These are phyloP conservation scores for Plectosphaerella cucumerina DNA, from an alignment of 2,329 filamentous ascomycete species.

Conservation along the genomic window DNA sequence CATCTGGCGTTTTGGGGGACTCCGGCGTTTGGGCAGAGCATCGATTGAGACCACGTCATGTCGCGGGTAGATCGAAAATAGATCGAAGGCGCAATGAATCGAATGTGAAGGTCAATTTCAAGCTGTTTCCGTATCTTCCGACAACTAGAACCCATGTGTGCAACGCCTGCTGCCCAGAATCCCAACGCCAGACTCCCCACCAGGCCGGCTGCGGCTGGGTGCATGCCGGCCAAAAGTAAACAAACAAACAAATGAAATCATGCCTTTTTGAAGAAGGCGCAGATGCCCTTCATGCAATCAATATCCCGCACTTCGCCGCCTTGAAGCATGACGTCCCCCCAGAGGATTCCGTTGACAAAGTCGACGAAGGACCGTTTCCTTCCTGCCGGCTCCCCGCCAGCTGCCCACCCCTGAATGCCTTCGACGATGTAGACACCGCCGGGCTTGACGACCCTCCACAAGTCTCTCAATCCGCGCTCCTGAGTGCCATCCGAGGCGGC, in stretches of 20 bases:
- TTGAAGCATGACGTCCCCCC: conserved; percentile 15
- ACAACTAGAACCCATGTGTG: no score
- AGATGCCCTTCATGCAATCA: conserved; percentile 24
- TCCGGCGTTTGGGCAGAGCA: no score
- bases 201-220: no score
- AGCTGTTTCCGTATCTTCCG: no score
- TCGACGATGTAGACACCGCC: conserved; percentile 30
- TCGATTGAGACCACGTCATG: no score
- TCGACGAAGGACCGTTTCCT: conserved; percentile 20
- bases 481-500: conserved; percentile 32
- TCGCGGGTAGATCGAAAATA: no score
- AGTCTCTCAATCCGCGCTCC: conserved; percentile 24
- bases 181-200: no score
- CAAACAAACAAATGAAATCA: conserved; percentile 2
- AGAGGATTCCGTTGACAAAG: conserved; percentile 19
- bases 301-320: conserved; percentile 19
- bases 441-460: conserved; percentile 31
- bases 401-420: conserved; percentile 25
- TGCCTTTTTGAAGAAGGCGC: conserved; percentile 20
- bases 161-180: no score
- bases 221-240: no score
- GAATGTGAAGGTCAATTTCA: no score
- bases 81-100: no score
- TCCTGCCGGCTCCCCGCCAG: conserved; percentile 13
- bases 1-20: no score